Percentiles rank a stretch among this genome's conserved stretches.
Conservation (phyloP, 2,329 filamentous ascomycete genomes). For the Cercospora sojina region DNA sequence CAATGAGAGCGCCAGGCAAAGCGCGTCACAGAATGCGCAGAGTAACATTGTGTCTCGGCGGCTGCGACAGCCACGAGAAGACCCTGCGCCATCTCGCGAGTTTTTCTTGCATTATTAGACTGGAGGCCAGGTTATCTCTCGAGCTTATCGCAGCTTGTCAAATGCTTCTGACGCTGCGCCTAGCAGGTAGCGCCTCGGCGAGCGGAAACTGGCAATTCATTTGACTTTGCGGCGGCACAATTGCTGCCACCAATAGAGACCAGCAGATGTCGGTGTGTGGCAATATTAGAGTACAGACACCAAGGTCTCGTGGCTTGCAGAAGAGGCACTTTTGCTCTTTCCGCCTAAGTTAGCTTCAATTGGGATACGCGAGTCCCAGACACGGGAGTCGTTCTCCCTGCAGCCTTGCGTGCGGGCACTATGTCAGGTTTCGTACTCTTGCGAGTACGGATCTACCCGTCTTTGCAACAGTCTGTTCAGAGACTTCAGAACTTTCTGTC, state of each 20-base stretch:
- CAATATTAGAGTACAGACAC: too few species aligned
- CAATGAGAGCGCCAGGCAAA: background rate
- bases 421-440: background rate
- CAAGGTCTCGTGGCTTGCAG: background rate
- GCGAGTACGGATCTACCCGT: background rate
- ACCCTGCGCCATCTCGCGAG: background rate
- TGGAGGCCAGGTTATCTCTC: background rate
- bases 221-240: background rate
- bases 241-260: background rate
- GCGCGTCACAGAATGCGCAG: background rate
- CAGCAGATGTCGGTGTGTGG: background rate
- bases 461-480: background rate
- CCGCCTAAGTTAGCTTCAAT: background rate
- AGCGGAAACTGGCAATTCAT: background rate
- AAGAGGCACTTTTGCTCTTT: background rate
- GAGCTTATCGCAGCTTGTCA: background rate
- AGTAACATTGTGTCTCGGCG: background rate
- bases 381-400: background rate
- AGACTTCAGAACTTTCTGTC: background rate
- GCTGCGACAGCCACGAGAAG: background rate
- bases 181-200: background rate
- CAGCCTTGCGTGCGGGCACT: background rate
- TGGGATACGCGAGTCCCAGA: background rate
- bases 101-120: background rate
- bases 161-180: background rate